Evolutionary conservation across 1,284 basidiomycete genomes (phyloP).

Genomic region (Cerrena zonata): DNA sequence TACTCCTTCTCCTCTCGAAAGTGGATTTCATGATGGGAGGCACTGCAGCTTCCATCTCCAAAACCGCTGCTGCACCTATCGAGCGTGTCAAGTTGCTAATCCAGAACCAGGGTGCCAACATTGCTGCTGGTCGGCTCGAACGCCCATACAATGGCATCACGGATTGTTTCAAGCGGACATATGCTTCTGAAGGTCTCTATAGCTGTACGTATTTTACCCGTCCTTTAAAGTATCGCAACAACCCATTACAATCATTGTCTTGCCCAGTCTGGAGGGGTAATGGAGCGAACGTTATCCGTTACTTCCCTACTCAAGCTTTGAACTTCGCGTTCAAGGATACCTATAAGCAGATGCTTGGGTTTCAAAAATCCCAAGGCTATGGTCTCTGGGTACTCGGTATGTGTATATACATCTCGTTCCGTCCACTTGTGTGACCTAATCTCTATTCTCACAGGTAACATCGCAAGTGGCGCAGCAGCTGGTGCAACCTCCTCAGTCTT

Average conservation of each 20-base stretch:
- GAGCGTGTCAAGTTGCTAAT: conserved; percentile 69
- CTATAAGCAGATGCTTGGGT: conserved; percentile 46
- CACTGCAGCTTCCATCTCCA: conserved; percentile 52
- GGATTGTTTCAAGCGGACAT: conserved; percentile 54
- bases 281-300: conserved; percentile 58
- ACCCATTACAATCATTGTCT: no score
- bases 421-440: not conserved
- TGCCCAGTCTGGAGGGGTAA: conserved; percentile 56
- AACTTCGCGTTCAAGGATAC: conserved; percentile 47
- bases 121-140: conserved; percentile 51
- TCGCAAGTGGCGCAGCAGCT: conserved; percentile 42
- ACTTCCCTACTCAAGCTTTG: conserved; percentile 63
- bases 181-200: conserved; percentile 48
- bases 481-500: conserved; percentile 48
- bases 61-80: conserved; percentile 68
- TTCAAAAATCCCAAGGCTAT: conserved; percentile 51
- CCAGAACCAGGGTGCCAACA: conserved; percentile 59
- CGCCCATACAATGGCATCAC: conserved; percentile 55
- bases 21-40: conserved; percentile 49
- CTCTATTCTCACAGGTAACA: conserved; percentile 25
- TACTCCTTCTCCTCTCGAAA: no score
- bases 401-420: no score
- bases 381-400: conserved; percentile 46
- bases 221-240: no score
- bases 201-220: conserved; percentile 26